Conservation (phyloP, 768 basidiomycete species). For the Trametes elegans region DNA sequence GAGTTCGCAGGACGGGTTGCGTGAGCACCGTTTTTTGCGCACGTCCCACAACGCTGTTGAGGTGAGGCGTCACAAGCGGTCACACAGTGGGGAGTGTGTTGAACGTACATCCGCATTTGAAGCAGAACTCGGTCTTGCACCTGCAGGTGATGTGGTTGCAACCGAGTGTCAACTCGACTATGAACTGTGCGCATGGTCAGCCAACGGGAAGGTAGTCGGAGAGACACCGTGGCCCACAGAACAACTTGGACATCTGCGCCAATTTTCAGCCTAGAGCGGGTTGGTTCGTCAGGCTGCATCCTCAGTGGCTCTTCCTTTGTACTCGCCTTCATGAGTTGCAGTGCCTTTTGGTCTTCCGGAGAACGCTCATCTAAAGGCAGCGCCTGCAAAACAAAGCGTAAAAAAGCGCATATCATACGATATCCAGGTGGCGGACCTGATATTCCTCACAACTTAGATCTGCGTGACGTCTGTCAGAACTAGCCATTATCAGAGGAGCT, state of each 20-base stretch:
- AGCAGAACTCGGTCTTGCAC: conserved; percentile 39
- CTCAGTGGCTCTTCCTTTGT: background rate
- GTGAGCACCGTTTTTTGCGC: conserved; percentile 28
- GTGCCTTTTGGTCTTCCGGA: conserved; percentile 37
- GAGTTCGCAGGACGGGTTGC: conserved; percentile 34
- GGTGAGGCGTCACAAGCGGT: background rate
- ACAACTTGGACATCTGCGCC: conserved; percentile 38
- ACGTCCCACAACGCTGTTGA: conserved; percentile 26
- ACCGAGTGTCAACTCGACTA: conserved; percentile 29
- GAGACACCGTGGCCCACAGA: conserved; percentile 15
- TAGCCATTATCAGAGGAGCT: background rate
- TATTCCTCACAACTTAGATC: conserved; percentile 34
- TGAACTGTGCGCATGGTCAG: conserved; percentile 7
- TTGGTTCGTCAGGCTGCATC: background rate
- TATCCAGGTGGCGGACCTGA: conserved; percentile 17
- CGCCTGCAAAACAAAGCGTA: conserved; percentile 25
- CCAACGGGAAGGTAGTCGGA: background rate
- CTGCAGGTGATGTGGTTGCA: conserved; percentile 40
- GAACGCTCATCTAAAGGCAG: conserved; percentile 38
- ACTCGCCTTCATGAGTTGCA: conserved; percentile 34
- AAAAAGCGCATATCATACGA: background rate
- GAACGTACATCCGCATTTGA: conserved; percentile 38
- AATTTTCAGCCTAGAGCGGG: conserved; percentile 32
- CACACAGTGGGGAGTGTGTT: background rate
- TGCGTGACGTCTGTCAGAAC: conserved; percentile 2